A percentile compares a stretch with the other conserved stretches of the same genome.
phyloP scores from a whole-genome alignment of 331 rosid species.

The Quercus lobata region DNA sequence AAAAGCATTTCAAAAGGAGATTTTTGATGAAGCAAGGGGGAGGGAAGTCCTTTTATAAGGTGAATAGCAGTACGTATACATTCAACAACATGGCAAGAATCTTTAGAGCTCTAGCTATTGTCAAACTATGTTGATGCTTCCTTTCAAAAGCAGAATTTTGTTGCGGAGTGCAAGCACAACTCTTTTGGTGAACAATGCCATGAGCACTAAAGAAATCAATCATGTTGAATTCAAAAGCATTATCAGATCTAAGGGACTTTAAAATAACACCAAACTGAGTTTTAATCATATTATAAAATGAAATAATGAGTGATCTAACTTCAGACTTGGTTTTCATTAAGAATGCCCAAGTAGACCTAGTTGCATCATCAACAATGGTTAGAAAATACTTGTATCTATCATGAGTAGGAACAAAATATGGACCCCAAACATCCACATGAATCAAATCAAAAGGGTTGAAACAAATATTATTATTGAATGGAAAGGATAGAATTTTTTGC shows the following conservation, averaged over 20 bases:
- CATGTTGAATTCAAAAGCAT: too few relatives aligned
- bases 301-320: background rate
- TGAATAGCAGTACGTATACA: too few relatives aligned
- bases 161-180: too few relatives aligned
- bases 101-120: too few relatives aligned
- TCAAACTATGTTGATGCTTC: too few relatives aligned
- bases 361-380: background rate
- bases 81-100: too few relatives aligned
- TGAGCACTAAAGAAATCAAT: too few relatives aligned
- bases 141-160: too few relatives aligned
- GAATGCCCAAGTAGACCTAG: background rate
- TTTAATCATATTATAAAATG: background rate
- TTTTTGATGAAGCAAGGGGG: too few relatives aligned
- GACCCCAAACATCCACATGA: background rate
- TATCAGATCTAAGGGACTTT: background rate
- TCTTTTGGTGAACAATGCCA: too few relatives aligned
- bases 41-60: too few relatives aligned
- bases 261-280: background rate
- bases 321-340: background rate
- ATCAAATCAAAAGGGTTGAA: background rate
- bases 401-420: background rate
- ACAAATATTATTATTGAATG: background rate
- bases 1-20: too few relatives aligned
- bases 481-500: background rate
- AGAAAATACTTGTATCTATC: background rate